Conservation (phyloP, 2,329 filamentous ascomycete species). For the Moelleriella libera region DNA sequence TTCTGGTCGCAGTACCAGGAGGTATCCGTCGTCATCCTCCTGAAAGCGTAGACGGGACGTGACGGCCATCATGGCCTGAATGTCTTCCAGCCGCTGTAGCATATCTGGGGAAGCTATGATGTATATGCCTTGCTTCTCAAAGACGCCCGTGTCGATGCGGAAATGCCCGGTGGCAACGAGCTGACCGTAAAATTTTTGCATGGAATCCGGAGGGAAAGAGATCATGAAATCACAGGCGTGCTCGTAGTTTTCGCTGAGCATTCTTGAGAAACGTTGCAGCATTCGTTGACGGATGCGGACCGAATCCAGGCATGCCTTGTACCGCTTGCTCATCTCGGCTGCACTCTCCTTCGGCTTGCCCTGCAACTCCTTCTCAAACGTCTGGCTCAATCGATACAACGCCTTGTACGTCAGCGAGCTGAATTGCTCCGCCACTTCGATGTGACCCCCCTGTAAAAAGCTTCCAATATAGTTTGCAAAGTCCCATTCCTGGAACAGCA, state of each 20-base stretch:
- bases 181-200: slow-evolving; percentile 68
- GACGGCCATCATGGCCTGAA: slow-evolving; percentile 72
- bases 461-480: slow-evolving; percentile 90
- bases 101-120: slow-evolving; percentile 76
- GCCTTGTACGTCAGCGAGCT: slow-evolving; percentile 89
- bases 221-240: slow-evolving; percentile 94
- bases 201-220: slow-evolving; percentile 49
- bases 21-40: slow-evolving; percentile 64
- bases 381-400: slow-evolving; percentile 70
- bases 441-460: slow-evolving; percentile 82
- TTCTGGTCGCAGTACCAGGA: slow-evolving; percentile 75
- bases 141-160: slow-evolving; percentile 57
- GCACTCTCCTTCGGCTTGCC: slow-evolving; percentile 71
- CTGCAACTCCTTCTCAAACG: slow-evolving; percentile 85
- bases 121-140: slow-evolving; percentile 64
- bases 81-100: slow-evolving; percentile 61
- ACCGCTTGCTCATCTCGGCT: slow-evolving; percentile 87
- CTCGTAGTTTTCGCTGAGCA: slow-evolving; percentile 86
- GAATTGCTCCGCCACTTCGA: slow-evolving; percentile 96
- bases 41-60: slow-evolving; percentile 39
- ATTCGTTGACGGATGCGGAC: slow-evolving; percentile 93
- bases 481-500: slow-evolving; percentile 94
- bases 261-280: slow-evolving; percentile 85
- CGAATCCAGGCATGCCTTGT: slow-evolving; percentile 89
- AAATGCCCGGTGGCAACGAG: slow-evolving; percentile 77